phyloP scores from a whole-genome alignment of 2,329 filamentous ascomycete genomes.

The Amesomyces nigricolor region DNA sequence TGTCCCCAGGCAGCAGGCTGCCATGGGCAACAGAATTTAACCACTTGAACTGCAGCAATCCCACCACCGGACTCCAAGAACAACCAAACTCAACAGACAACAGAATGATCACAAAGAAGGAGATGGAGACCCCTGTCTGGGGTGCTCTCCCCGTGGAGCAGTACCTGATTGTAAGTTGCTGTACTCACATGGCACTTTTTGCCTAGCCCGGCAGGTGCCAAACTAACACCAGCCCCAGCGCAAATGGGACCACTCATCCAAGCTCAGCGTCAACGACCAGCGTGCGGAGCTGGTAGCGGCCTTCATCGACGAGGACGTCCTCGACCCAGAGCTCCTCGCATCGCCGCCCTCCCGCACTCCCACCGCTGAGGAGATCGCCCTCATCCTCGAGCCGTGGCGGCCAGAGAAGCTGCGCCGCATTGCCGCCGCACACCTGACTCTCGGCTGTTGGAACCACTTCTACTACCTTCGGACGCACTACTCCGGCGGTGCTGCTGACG shows the following conservation, averaged over 20 bases:
- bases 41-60: no score
- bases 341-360: background rate
- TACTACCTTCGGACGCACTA: background rate
- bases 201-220: no score
- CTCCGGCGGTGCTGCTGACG: background rate
- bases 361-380: background rate
- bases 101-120: background rate
- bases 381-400: background rate
- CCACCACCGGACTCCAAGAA: no score
- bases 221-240: background rate
- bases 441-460: background rate
- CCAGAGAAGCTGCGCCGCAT: conserved; percentile 1
- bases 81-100: no score
- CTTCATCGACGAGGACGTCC: background rate
- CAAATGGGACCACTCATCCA: background rate
- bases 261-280: background rate
- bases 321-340: background rate
- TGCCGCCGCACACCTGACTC: background rate
- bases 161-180: background rate
- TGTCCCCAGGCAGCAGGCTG: no score
- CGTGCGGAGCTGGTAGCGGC: background rate
- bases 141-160: background rate
- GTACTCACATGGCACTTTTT: no score
- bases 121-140: background rate
- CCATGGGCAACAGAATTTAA: no score